These are phyloP conservation scores for Gyromitra esculenta DNA, from an alignment of 2,329 filamentous ascomycete genomes.

Conservation along the genomic window DNA sequence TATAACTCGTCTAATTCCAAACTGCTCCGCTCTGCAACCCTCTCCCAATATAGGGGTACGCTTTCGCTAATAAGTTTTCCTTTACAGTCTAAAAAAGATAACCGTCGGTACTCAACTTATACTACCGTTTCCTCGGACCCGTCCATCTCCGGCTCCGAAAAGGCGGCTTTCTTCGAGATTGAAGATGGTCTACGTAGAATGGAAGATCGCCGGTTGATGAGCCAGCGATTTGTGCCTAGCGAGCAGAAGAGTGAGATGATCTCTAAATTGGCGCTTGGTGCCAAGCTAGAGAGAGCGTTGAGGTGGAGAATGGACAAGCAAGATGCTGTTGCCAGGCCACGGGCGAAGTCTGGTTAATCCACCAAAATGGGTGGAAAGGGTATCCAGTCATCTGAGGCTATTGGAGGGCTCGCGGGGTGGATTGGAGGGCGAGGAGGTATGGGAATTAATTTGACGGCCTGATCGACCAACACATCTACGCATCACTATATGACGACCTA, in stretches of 20 bases:
- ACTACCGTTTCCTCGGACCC: conserved; percentile 48
- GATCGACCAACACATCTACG: conserved; percentile 19
- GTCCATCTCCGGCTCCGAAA: conserved; percentile 49
- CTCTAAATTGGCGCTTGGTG: conserved; percentile 85
- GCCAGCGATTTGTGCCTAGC: conserved; percentile 81
- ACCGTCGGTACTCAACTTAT: conserved; percentile 52
- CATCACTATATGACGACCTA: conserved; percentile 3
- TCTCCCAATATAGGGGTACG: background rate
- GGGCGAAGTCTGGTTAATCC: conserved; percentile 56
- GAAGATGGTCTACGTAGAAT: conserved; percentile 83
- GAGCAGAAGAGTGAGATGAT: conserved; percentile 83
- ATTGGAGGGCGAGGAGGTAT: background rate
- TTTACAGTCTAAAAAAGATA: conserved; percentile 49
- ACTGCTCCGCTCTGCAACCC: background rate
- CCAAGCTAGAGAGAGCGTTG: conserved; percentile 88
- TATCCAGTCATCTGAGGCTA: conserved; percentile 45
- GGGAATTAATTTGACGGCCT: conserved; percentile 13
- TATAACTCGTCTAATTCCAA: conserved; percentile 32
- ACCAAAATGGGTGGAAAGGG: conserved; percentile 56
- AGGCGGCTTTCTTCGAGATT: conserved; percentile 71
- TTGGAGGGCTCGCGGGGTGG: conserved; percentile 1
- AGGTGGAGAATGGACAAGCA: conserved; percentile 86
- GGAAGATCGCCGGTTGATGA: conserved; percentile 84
- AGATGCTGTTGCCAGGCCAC: conserved; percentile 80
- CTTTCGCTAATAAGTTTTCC: conserved; percentile 18